Base-by-base conservation (phyloP, 164 flowering plant genomes). In the Kingdonia uniflora region DNA sequence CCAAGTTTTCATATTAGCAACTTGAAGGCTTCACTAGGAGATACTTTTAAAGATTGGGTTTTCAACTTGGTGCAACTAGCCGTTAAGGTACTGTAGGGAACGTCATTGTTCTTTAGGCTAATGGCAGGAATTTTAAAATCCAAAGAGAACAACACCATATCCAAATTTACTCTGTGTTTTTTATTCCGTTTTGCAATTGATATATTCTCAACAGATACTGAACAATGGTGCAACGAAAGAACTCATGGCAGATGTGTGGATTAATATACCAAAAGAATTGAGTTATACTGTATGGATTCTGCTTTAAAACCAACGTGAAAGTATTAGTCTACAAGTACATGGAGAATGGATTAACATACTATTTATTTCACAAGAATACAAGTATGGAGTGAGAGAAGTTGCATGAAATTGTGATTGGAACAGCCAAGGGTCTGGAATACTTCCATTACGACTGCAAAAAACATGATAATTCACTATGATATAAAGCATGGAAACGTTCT, bases 361-460 rank as follows among this genome's bases (percentile, higher is more conserved):
- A 16, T 10, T 2, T 16, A 13, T 16, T 44, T 44, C 22, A n/a
- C n/a, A 44, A 44, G 7, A 11, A 44, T 12, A 44, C 22, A 17
- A 12, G 0, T 16, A 16, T 44, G 19, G 48, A 44, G 22, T 44
- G 48, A 23, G 20, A 17, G 48, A 44, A 44, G 22, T 1, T 44
- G 48, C 19, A 44, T 44, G 16, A n/a, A 68, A n/a, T n/a, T n/a
- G n/a, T n/a, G n/a, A n/a, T n/a, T n/a, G n/a, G n/a, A n/a, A n/a
- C n/a, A n/a, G n/a, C 71, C 0, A 71, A 56, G 29, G 75, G 69
- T 5, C 39, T 71, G 2, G 63, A 64, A 2, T 71, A 71, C 45
- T 49, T 71, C 19, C 75, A 71, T 22, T 69, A 67, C 20, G 71
- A 65, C 21, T 71, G 75, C 68, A n/a, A n/a, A n/a, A n/a, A n/a